Conservation (phyloP, 345 rosid genomes). For the Kandelia obovata region DNA sequence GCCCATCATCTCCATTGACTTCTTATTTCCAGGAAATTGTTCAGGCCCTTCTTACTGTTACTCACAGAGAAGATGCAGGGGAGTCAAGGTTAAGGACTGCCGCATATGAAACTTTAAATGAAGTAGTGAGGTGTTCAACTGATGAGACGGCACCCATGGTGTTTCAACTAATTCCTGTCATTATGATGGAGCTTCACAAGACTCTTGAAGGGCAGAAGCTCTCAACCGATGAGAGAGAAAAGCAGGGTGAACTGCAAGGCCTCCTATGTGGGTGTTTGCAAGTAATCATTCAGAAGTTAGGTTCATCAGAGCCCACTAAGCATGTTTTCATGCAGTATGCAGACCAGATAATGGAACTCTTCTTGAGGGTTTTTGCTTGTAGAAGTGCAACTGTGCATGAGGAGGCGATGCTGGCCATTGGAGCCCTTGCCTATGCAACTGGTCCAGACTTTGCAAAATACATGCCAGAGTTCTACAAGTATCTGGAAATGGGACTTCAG, state of each 20-base stretch:
- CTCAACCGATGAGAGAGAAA: conserved; percentile 6
- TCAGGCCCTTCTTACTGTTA: conserved; percentile 12
- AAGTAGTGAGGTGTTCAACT: conserved; percentile 7
- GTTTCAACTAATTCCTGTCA: conserved; percentile 15
- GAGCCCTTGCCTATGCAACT: conserved; percentile 14
- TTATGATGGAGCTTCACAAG: conserved; percentile 15
- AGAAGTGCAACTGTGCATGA: conserved; percentile 20
- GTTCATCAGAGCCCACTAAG: conserved; percentile 8
- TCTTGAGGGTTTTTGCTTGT: conserved; percentile 15
- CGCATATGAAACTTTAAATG: conserved; percentile 7
- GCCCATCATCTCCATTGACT: conserved; percentile 14
- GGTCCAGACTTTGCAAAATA: conserved; percentile 16
- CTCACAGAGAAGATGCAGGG: conserved; percentile 16
- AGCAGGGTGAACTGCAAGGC: not conserved
- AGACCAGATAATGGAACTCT: conserved; percentile 12
- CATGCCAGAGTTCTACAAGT: conserved; percentile 18
- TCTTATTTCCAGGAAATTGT: conserved; percentile 18
- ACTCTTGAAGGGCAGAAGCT: conserved; percentile 14
- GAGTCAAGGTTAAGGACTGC: conserved; percentile 14
- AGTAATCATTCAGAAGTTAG: conserved; percentile 13
- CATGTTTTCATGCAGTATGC: conserved; percentile 17
- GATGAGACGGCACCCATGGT: conserved; percentile 10
- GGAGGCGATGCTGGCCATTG: conserved; percentile 20
- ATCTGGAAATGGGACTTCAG: conserved; percentile 18
- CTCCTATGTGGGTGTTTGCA: conserved; percentile 12